phyloP scores from a whole-genome alignment of 345 rosid genomes.

The Linum tenue region DNA sequence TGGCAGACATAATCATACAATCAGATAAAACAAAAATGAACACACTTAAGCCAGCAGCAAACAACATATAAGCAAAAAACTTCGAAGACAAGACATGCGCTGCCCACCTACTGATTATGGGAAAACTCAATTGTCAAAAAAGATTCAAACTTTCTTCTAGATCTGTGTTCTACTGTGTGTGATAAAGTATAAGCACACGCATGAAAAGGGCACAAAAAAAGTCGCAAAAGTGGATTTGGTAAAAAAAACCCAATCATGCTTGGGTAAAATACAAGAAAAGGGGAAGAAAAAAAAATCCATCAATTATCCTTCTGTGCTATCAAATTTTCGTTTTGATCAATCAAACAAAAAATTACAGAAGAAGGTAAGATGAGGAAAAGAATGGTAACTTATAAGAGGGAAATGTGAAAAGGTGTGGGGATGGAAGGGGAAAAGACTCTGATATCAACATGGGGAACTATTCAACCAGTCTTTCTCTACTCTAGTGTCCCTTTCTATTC shows the following conservation, averaged over 20 bases:
- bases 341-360: too few relatives aligned
- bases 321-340: too few relatives aligned
- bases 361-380: too few relatives aligned
- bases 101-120: not conserved
- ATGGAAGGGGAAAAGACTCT: slow-evolving; percentile 5
- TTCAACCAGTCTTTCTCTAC: slow-evolving; percentile 1
- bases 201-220: slow-evolving; percentile 20
- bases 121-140: not conserved
- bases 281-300: too few relatives aligned
- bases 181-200: slow-evolving; percentile 8
- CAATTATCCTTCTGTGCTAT: too few relatives aligned
- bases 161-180: slow-evolving; percentile 8
- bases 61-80: not conserved
- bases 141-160: not conserved
- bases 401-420: not conserved
- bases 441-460: not conserved
- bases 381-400: too few relatives aligned
- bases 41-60: not conserved
- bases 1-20: slow-evolving; percentile 12
- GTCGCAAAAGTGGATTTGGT: slow-evolving; percentile 8
- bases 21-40: slow-evolving; percentile 1
- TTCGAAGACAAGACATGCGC: not conserved
- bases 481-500: slow-evolving; percentile 8
- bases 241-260: slow-evolving; percentile 13
- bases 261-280: not conserved